A percentile compares a stretch with the other conserved stretches of the same genome.
phyloP scores from a whole-genome alignment of 2,329 filamentous ascomycete species.

The Colletotrichum noveboracense region DNA sequence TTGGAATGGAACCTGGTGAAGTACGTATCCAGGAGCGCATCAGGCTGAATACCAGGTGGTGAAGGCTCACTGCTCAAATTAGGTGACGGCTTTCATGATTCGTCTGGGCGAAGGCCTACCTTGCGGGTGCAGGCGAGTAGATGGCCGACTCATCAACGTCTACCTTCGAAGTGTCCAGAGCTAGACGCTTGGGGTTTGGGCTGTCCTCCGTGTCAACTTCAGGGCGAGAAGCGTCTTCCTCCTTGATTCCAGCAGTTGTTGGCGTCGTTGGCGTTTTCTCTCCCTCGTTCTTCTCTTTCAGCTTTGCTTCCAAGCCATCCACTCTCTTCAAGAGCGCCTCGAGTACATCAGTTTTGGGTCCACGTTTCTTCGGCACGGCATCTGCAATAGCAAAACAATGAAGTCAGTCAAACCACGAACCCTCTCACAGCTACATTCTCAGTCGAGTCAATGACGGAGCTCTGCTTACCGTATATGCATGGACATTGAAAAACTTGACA shows the following conservation, averaged over 20 bases:
- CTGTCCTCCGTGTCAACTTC: slow-evolving; percentile 37
- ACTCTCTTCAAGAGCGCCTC: slow-evolving; percentile 85
- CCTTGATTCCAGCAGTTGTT: slow-evolving; percentile 23
- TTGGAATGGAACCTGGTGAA: slow-evolving; percentile 82
- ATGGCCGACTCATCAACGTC: slow-evolving; percentile 42
- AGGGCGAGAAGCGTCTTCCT: slow-evolving; percentile 28
- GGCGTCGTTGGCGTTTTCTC: slow-evolving; percentile 30
- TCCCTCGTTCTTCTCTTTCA: slow-evolving; percentile 69
- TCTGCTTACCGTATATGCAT: slow-evolving; percentile 79
- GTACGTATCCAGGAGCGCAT: slow-evolving; percentile 77
- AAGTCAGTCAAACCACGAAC: neutral
- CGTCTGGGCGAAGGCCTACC: slow-evolving; percentile 30
- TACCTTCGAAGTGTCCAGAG: slow-evolving; percentile 37
- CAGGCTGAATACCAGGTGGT: slow-evolving; percentile 54
- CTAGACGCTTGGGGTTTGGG: slow-evolving; percentile 44
- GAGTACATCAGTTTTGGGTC: slow-evolving; percentile 87
- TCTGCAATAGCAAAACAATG: slow-evolving; percentile 53
- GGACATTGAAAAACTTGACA: slow-evolving; percentile 89
- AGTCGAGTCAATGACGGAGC: neutral
- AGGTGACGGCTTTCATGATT: neutral
- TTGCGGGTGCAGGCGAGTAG: slow-evolving; percentile 46
- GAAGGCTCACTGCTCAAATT: slow-evolving; percentile 46
- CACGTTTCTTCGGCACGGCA: slow-evolving; percentile 87
- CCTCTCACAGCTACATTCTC: neutral
- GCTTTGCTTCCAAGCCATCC: slow-evolving; percentile 80